Conservation (phyloP, 441 rosid genomes). For the Adansonia gregorii region DNA sequence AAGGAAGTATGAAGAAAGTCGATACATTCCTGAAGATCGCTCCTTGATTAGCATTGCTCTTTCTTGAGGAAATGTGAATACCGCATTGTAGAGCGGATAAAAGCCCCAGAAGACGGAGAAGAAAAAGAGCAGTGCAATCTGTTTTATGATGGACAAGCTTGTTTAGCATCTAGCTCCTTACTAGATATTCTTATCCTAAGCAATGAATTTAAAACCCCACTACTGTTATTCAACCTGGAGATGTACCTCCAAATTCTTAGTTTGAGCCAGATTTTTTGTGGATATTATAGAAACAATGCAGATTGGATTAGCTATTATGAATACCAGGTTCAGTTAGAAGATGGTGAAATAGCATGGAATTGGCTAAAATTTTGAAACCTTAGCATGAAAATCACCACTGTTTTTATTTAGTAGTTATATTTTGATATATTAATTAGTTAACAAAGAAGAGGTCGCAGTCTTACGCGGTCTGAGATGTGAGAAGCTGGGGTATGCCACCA, state of each 20-base stretch:
- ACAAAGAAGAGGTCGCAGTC: slow-evolving; percentile 12
- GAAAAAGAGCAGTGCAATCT: slow-evolving; percentile 93
- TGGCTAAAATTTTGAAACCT: not conserved
- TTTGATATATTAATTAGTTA: not conserved
- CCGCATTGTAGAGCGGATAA: slow-evolving; percentile 96
- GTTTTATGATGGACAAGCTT: slow-evolving; percentile 36
- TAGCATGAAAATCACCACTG: not conserved
- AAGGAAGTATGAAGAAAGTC: slow-evolving; percentile 87
- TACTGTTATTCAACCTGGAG: no score
- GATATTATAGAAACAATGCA: not conserved
- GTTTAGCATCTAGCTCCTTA: slow-evolving; percentile 17
- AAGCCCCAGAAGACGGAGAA: slow-evolving; percentile 99
- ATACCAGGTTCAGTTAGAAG: not conserved
- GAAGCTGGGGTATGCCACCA: slow-evolving; percentile 97
- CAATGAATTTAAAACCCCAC: no score
- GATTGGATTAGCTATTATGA: not conserved
- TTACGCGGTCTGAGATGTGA: slow-evolving; percentile 87
- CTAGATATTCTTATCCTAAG: not conserved
- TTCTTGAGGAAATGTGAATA: slow-evolving; percentile 94
- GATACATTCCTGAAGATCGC: slow-evolving; percentile 91
- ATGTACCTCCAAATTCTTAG: not conserved
- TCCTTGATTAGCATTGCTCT: slow-evolving; percentile 86
- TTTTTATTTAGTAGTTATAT: no score
- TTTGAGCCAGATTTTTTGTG: not conserved
- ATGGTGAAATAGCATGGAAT: not conserved